phyloP scores from a whole-genome alignment of 2,329 filamentous ascomycete species.

The Fusarium agapanthi region DNA sequence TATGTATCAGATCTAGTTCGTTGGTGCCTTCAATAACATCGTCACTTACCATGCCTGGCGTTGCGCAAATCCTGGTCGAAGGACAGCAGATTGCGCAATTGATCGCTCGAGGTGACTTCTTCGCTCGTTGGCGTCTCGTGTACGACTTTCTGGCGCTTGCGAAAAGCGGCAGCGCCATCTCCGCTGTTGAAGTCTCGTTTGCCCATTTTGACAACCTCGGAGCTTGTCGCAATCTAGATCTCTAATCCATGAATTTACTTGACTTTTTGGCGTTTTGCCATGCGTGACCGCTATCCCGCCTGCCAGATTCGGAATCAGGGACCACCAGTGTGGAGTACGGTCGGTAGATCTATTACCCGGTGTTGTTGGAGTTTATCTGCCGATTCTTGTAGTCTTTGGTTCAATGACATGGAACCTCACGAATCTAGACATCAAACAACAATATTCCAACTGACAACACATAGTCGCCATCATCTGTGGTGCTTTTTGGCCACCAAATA shows the following conservation, averaged over 20 bases:
- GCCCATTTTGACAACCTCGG: conserved; percentile 49
- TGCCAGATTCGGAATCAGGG: conserved; percentile 27
- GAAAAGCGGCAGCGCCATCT: conserved; percentile 53
- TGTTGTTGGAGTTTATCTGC: neutral
- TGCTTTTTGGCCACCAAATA: neutral
- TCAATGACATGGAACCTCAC: neutral
- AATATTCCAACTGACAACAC: neutral
- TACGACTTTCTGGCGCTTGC: conserved; percentile 65
- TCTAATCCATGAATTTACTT: conserved; percentile 33
- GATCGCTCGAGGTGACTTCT: conserved; percentile 69
- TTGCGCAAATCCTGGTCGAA: conserved; percentile 76
- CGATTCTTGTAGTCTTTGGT: neutral
- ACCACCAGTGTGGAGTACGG: conserved; percentile 10
- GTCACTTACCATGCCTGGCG: conserved; percentile 68
- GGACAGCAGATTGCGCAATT: conserved; percentile 73
- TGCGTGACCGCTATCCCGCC: conserved; percentile 43
- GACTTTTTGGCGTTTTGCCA: conserved; percentile 51
- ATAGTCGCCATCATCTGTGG: neutral
- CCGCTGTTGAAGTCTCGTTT: conserved; percentile 54
- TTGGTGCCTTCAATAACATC: neutral
- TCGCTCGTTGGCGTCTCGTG: conserved; percentile 67
- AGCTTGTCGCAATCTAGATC: conserved; percentile 32
- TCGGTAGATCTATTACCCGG: conserved; percentile 26
- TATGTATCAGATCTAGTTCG: neutral
- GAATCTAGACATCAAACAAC: neutral